These are phyloP conservation scores for Botryotinia convoluta DNA, from an alignment of 2,329 filamentous ascomycete genomes.

Conservation along the genomic window DNA sequence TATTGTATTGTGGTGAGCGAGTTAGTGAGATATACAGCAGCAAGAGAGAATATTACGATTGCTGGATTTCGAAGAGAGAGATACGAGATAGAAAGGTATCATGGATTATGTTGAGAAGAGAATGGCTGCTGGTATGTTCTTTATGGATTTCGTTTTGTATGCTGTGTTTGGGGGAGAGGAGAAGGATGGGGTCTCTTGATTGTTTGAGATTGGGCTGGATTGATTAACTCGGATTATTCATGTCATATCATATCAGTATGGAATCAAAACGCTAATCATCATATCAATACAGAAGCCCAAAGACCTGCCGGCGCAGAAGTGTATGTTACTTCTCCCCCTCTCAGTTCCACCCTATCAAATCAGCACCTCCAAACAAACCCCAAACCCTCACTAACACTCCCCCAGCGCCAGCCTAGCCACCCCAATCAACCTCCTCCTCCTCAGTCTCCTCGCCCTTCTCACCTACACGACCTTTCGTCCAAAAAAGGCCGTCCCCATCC, in stretches of 20 bases:
- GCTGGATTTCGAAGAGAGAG: background rate
- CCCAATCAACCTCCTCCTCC: conserved; percentile 61
- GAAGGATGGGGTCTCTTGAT: background rate
- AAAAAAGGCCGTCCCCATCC: conserved; percentile 24
- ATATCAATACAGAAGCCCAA: conserved; percentile 34
- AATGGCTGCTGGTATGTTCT: conserved; percentile 35
- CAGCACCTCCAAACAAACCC: background rate
- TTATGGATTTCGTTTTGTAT: background rate
- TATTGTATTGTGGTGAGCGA: background rate
- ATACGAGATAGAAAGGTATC: background rate
- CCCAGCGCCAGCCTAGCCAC: conserved; percentile 41
- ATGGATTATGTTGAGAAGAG: conserved; percentile 41
- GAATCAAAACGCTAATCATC: conserved; percentile 12
- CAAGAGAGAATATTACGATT: background rate
- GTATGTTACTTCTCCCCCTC: conserved; percentile 27
- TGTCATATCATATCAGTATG: background rate
- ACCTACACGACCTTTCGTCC: conserved; percentile 56
- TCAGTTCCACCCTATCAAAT: background rate
- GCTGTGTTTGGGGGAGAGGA: background rate
- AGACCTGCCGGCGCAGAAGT: conserved; percentile 33
- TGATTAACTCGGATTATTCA: background rate
- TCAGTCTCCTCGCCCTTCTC: conserved; percentile 55
- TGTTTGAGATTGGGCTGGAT: background rate
- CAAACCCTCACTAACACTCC: conserved; percentile 7
- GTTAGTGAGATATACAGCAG: background rate